Conservation (phyloP, 495 filamentous ascomycete species). For the Trichoderma virens region DNA sequence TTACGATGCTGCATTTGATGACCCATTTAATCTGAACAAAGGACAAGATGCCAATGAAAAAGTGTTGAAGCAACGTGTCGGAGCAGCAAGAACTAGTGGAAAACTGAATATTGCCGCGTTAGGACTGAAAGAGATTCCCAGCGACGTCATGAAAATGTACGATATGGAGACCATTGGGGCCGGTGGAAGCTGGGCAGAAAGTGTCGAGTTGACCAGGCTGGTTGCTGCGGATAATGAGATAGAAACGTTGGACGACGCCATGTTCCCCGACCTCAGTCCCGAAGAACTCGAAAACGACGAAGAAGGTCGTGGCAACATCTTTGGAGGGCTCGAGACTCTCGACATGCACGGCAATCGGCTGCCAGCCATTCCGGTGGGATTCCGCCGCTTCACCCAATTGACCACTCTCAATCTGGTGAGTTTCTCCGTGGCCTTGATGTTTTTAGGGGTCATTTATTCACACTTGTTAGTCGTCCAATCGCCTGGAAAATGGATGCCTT, state of each 20-base stretch:
- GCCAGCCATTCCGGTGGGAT: slow-evolving; percentile 59
- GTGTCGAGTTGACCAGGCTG: slow-evolving; percentile 83
- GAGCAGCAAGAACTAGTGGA: slow-evolving; percentile 69
- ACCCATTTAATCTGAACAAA: slow-evolving; percentile 61
- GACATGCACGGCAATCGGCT: slow-evolving; percentile 85
- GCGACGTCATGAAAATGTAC: slow-evolving; percentile 88
- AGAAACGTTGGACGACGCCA: slow-evolving; percentile 56
- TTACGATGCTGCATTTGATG: slow-evolving; percentile 40
- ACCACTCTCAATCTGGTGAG: slow-evolving; percentile 73
- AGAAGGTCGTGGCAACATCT: slow-evolving; percentile 61
- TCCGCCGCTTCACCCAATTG: slow-evolving; percentile 63
- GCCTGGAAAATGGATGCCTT: slow-evolving; percentile 59
- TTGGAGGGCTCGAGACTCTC: slow-evolving; percentile 72
- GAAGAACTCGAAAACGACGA: slow-evolving; percentile 51
- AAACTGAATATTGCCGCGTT: slow-evolving; percentile 85
- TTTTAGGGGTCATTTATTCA: not conserved
- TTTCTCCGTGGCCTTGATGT: slow-evolving; percentile 9
- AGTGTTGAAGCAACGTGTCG: slow-evolving; percentile 67
- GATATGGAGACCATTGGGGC: slow-evolving; percentile 50
- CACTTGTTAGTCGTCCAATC: slow-evolving; percentile 61
- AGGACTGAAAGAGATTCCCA: slow-evolving; percentile 70
- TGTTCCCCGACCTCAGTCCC: slow-evolving; percentile 68
- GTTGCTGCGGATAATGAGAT: slow-evolving; percentile 91
- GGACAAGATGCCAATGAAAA: slow-evolving; percentile 52
- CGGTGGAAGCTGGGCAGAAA: slow-evolving; percentile 76